phyloP scores from a whole-genome alignment of 208 protist genomes.

The Leishmania mexicana region DNA sequence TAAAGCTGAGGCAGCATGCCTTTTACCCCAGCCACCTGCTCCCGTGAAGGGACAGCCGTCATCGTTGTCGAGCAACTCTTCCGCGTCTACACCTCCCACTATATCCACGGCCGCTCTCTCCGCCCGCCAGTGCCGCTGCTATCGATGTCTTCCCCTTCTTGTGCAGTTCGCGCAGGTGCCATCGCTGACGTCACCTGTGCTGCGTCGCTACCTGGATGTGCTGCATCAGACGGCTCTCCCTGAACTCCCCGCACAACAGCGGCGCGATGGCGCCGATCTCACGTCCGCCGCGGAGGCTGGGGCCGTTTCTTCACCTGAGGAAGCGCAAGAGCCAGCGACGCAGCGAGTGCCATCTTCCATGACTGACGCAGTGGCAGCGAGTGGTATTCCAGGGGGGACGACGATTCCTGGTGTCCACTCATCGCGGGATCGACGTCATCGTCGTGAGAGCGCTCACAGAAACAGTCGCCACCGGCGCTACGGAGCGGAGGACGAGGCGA shows the following conservation, averaged over 20 bases:
- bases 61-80: neutral
- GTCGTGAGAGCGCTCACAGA: neutral
- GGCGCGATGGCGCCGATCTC: neutral
- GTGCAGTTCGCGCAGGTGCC: conserved; percentile 39
- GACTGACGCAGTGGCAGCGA: neutral
- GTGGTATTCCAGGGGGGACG: neutral
- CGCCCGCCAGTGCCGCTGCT: conserved; percentile 10
- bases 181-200: conserved; percentile 15
- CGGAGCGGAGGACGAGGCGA: neutral
- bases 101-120: neutral
- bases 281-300: neutral
- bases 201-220: conserved; percentile 24
- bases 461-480: neutral
- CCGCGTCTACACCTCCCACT: neutral
- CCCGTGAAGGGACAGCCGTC: neutral
- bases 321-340: neutral
- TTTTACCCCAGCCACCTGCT: neutral
- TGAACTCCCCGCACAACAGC: neutral
- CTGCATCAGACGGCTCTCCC: conserved; percentile 30
- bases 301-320: neutral
- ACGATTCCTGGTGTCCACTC: neutral
- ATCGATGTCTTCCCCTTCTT: conserved; percentile 23
- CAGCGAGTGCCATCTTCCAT: neutral
- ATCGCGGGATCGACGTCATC: neutral
- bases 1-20: neutral